These are phyloP conservation scores for Solanum infundibuliforme DNA, from an alignment of 257 asterid species.

Conservation along the genomic window DNA sequence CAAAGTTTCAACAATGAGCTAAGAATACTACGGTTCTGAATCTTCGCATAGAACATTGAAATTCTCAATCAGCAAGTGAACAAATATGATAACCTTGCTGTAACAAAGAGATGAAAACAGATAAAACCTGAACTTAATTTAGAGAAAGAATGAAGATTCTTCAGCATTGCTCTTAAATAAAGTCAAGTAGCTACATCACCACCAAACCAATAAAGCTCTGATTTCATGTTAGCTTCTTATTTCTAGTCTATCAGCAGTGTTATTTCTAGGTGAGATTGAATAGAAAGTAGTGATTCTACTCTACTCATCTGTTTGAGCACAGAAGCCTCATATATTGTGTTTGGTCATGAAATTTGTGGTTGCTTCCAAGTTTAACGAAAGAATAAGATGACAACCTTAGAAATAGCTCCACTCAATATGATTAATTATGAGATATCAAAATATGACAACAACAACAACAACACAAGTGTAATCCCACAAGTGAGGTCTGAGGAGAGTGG, in stretches of 20 bases:
- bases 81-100: neutral
- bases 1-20: conserved; percentile 1
- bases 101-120: neutral
- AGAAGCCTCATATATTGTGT: neutral
- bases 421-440: neutral
- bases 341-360: neutral
- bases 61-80: neutral
- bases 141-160: neutral
- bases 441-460: neutral
- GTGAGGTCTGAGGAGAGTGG: neutral
- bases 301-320: neutral
- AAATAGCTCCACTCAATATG: neutral
- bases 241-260: neutral
- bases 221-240: neutral
- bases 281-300: neutral
- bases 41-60: neutral
- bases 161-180: neutral
- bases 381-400: neutral
- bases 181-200: neutral
- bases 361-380: neutral
- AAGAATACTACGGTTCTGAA: neutral
- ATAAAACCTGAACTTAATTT: neutral
- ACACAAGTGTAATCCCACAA: neutral
- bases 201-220: neutral
- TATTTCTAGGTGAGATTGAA: neutral